Evolutionary conservation across 169 alveolate species (phyloP).

Genomic region (Pseudocohnilembus persalinus): DNA sequence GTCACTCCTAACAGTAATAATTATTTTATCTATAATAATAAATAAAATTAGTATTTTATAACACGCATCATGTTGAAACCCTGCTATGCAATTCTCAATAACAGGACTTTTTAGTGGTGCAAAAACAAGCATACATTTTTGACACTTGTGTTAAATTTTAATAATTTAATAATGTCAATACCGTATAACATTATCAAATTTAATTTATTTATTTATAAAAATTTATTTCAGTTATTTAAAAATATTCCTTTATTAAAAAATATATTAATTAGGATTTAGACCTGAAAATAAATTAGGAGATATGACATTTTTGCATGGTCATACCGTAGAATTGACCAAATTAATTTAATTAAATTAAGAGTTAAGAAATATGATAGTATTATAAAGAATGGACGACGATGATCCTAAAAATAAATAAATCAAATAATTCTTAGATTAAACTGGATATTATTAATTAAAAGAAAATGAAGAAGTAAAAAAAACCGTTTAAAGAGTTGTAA

Average conservation of each 20-base stretch:
- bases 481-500: conserved; percentile 25
- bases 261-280: conserved; percentile 67
- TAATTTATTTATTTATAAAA: too few relatives aligned
- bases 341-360: conserved; percentile 44
- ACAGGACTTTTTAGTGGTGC: too few relatives aligned
- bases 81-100: too few relatives aligned
- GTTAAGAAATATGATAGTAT: conserved; percentile 48
- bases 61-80: too few relatives aligned
- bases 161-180: too few relatives aligned
- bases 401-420: neutral
- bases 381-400: conserved; percentile 33
- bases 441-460: conserved; percentile 25
- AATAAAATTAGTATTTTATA: too few relatives aligned
- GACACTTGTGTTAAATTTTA: too few relatives aligned
- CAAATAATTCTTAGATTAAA: conserved; percentile 7
- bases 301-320: conserved; percentile 63
- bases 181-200: too few relatives aligned
- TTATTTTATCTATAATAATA: neutral
- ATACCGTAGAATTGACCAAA: conserved; percentile 57
- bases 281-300: conserved; percentile 82
- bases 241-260: too few relatives aligned
- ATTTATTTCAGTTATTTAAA: too few relatives aligned
- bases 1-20: conserved; percentile 81
- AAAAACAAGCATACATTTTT: too few relatives aligned
- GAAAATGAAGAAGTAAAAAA: conserved; percentile 40